Evolutionary conservation across 306 rosid species (phyloP).

Genomic region (barrel medic (Medicago truncatula)): DNA sequence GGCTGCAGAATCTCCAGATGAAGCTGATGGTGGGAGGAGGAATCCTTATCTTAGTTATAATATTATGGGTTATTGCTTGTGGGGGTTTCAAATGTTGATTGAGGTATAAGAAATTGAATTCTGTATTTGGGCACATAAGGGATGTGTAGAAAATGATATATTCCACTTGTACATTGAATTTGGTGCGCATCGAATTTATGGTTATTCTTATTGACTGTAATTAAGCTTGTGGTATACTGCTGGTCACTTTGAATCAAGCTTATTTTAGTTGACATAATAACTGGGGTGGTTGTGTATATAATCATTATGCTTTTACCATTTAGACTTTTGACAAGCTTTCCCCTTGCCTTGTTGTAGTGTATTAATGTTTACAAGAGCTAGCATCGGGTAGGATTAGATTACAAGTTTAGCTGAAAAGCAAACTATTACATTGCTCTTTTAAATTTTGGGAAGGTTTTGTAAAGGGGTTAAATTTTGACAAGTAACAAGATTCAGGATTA

Average conservation of each 20-base stretch:
- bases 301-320: conserved; percentile 23
- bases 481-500: no score
- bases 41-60: conserved; percentile 60
- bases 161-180: conserved; percentile 45
- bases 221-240: conserved; percentile 40
- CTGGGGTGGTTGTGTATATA: conserved; percentile 16
- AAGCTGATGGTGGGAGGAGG: conserved; percentile 91
- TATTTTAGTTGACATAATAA: conserved; percentile 2
- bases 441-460: no score
- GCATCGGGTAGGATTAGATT: background rate
- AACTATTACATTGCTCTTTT: background rate
- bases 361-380: background rate
- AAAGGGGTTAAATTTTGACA: no score
- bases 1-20: conserved; percentile 94
- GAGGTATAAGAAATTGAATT: conserved; percentile 14
- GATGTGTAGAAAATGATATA: conserved; percentile 53
- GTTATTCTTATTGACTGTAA: conserved; percentile 46
- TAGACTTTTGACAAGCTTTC: background rate
- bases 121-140: conserved; percentile 37
- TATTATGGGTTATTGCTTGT: conserved; percentile 84
- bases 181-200: conserved; percentile 36
- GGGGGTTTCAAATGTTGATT: conserved; percentile 89
- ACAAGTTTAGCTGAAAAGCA: background rate
- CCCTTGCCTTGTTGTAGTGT: conserved; percentile 23
- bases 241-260: conserved; percentile 34